These are phyloP conservation scores for Nemania diffusa DNA, from an alignment of 2,329 filamentous ascomycete genomes.

Conservation along the genomic window DNA sequence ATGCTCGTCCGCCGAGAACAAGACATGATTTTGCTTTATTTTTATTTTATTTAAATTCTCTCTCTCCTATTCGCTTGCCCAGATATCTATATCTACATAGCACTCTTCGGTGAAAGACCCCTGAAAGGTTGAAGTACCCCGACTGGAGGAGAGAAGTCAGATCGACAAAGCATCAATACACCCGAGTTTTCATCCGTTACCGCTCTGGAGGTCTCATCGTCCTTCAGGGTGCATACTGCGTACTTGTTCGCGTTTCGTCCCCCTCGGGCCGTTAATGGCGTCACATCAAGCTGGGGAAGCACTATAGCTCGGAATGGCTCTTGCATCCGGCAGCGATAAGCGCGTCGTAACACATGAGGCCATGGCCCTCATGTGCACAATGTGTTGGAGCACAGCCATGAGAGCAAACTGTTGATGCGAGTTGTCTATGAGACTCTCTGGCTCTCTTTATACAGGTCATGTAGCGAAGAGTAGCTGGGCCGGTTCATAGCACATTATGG, in stretches of 20 bases:
- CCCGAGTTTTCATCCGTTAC: neutral
- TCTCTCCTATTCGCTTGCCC: neutral
- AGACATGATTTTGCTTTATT: neutral
- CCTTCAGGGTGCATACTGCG: slow-evolving; percentile 2
- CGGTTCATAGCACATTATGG: neutral
- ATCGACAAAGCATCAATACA: slow-evolving; percentile 3
- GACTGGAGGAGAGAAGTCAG: neutral
- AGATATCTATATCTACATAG: too few species aligned
- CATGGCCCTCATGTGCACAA: neutral
- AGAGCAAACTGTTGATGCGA: neutral
- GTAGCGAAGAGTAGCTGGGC: neutral
- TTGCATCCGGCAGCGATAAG: neutral
- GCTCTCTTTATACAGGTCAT: neutral
- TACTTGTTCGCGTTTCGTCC: neutral
- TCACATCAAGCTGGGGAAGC: neutral
- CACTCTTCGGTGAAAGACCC: neutral
- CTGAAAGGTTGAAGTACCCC: neutral
- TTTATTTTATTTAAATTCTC: neutral
- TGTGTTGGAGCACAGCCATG: neutral
- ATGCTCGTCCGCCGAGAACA: neutral
- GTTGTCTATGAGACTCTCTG: neutral
- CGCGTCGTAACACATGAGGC: neutral
- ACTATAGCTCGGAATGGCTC: neutral
- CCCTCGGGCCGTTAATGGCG: neutral
- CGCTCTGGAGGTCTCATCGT: neutral